A percentile compares a stretch with the other conserved stretches of the same genome.
phyloP scores from a whole-genome alignment of 1,284 basidiomycete species.

The Austropuccinia psidii region DNA sequence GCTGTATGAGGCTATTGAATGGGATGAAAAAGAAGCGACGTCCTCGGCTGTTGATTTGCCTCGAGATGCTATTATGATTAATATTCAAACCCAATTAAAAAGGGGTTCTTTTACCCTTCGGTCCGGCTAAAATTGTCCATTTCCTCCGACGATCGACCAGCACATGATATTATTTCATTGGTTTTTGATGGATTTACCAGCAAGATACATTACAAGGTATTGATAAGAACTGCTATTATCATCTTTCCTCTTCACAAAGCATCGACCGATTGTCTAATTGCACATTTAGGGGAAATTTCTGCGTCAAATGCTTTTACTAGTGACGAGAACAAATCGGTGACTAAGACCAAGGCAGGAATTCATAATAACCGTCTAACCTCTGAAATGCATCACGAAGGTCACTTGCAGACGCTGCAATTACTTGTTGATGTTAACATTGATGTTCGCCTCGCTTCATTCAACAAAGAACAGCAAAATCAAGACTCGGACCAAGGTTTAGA shows the following conservation, averaged over 20 bases:
- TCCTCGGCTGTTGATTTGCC: conserved; percentile 60
- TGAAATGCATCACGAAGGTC: conserved; percentile 53
- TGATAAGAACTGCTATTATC: conserved; percentile 86
- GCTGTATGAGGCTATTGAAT: conserved; percentile 88
- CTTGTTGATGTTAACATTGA: conserved; percentile 83
- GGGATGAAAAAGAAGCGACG: conserved; percentile 66
- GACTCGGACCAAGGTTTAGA: too few species aligned
- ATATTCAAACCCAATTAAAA: conserved; percentile 68
- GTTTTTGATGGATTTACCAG: conserved; percentile 74
- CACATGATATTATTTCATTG: conserved; percentile 69
- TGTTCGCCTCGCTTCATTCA: conserved; percentile 62
- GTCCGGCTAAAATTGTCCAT: conserved; percentile 49
- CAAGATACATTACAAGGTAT: conserved; percentile 82
- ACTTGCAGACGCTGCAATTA: conserved; percentile 62
- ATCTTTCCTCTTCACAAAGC: conserved; percentile 70
- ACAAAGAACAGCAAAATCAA: too few species aligned
- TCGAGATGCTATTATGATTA: conserved; percentile 71
- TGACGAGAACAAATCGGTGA: conserved; percentile 53
- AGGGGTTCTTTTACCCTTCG: conserved; percentile 78
- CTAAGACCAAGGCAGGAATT: conserved; percentile 65
- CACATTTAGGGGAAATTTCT: conserved; percentile 81
- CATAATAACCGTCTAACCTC: conserved; percentile 78
- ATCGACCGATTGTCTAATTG: conserved; percentile 64
- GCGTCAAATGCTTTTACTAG: conserved; percentile 69
- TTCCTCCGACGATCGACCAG: not conserved